These are phyloP conservation scores for Kalmanozyma brasiliensis DNA, from an alignment of 1,284 basidiomycete genomes.

Conservation along the genomic window DNA sequence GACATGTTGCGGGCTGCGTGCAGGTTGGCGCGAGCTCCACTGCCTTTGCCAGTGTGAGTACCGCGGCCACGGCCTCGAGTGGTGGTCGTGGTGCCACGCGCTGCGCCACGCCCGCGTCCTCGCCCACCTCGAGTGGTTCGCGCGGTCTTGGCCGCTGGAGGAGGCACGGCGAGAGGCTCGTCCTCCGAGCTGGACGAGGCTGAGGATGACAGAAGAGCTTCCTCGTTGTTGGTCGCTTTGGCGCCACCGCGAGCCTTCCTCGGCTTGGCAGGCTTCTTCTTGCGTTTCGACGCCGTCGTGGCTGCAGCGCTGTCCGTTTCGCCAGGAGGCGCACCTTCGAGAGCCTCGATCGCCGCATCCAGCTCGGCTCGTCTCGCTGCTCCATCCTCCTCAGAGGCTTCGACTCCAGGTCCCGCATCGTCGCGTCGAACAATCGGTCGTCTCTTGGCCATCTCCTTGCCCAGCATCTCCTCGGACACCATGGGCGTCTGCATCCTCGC, in stretches of 20 bases:
- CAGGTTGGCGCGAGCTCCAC: constrained; percentile 19
- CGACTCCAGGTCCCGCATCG: not conserved
- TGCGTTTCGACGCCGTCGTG: constrained; percentile 9
- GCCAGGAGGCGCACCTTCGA: constrained; percentile 24
- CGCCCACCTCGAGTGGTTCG: constrained; percentile 10
- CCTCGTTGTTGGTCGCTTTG: not conserved
- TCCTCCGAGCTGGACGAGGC: constrained; percentile 12
- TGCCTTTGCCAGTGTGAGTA: constrained; percentile 1
- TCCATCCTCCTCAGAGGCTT: not conserved
- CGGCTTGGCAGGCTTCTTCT: constrained; percentile 9
- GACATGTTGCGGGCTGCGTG: constrained; percentile 47
- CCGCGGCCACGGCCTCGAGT: not conserved
- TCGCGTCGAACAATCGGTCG: constrained; percentile 50
- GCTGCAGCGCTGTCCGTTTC: not conserved
- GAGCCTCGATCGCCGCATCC: constrained; percentile 46
- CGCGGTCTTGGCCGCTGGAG: constrained; percentile 1
- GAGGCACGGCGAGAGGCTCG: constrained; percentile 2
- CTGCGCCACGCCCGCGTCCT: constrained; percentile 12
- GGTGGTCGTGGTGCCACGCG: not conserved
- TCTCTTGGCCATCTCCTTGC: constrained; percentile 55
- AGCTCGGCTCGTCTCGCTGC: constrained; percentile 27
- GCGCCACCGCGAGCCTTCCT: not conserved
- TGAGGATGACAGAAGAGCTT: constrained; percentile 12
- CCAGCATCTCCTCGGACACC: constrained; percentile 51
- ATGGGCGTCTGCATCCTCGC: constrained; percentile 28